phyloP scores from a whole-genome alignment of 1,284 basidiomycete species.

The Cystobasidium slooffiae region DNA sequence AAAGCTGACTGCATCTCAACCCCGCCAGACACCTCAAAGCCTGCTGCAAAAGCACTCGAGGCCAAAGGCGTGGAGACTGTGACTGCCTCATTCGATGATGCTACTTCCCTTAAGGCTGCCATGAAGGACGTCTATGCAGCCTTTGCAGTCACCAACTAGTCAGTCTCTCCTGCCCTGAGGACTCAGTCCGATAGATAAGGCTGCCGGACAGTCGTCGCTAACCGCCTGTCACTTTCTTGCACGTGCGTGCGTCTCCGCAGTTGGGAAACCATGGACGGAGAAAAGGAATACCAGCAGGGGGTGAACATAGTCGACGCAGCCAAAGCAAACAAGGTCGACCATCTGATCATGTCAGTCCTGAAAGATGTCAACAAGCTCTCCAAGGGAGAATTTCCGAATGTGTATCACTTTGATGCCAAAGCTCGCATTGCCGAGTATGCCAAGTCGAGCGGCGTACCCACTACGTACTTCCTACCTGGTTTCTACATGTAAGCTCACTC shows the following conservation, averaged over 20 bases:
- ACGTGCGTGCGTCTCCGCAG: conserved; percentile 3
- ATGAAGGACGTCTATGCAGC: conserved; percentile 49
- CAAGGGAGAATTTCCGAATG: conserved; percentile 45
- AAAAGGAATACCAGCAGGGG: conserved; percentile 40
- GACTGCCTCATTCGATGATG: conserved; percentile 44
- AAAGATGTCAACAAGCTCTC: conserved; percentile 48
- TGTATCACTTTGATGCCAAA: conserved; percentile 53
- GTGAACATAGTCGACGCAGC: conserved; percentile 49
- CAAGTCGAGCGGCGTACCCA: conserved; percentile 44
- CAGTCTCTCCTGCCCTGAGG: neutral
- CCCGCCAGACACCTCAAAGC: conserved; percentile 47
- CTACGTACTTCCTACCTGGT: conserved; percentile 47
- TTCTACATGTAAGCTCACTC: conserved; percentile 39
- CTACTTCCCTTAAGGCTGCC: conserved; percentile 41
- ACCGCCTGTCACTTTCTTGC: neutral
- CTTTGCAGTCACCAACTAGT: conserved; percentile 52
- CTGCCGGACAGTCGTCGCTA: neutral
- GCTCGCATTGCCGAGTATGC: conserved; percentile 50
- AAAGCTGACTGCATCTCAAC: neutral
- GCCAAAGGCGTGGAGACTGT: conserved; percentile 50
- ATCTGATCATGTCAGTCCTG: conserved; percentile 50
- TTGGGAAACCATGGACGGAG: conserved; percentile 13
- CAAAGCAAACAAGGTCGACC: conserved; percentile 45
- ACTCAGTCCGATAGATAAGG: neutral
- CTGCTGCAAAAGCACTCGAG: conserved; percentile 47